Percentiles rank a stretch among this genome's conserved stretches.
These are phyloP conservation scores for Dicorynia guianensis DNA, from an alignment of 306 rosid genomes.

Conservation along the genomic window DNA sequence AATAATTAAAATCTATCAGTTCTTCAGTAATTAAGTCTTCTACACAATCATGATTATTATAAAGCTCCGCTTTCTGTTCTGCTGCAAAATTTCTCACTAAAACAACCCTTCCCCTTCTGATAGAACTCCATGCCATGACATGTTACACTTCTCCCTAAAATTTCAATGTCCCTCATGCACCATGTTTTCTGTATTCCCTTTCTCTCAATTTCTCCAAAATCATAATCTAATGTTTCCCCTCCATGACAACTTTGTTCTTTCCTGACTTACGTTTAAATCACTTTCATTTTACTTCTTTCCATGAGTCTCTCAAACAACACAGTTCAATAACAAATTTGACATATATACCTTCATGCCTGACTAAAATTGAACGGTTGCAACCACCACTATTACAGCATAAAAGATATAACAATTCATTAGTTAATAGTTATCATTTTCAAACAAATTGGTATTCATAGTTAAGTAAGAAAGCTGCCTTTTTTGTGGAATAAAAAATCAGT, in stretches of 20 bases:
- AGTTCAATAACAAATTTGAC: background rate
- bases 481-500: too few relatives aligned
- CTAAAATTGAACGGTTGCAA: background rate
- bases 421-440: background rate
- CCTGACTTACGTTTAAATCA: background rate
- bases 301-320: background rate
- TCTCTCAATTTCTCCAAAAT: slow-evolving; percentile 2
- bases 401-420: background rate
- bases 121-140: background rate
- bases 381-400: background rate
- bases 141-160: background rate
- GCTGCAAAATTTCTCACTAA: background rate
- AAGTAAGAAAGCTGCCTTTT: background rate
- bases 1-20: background rate
- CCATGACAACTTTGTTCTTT: background rate
- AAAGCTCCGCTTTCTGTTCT: background rate
- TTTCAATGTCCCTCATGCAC: background rate
- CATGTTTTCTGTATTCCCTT: background rate
- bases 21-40: background rate
- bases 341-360: background rate
- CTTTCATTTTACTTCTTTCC: background rate
- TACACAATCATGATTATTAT: background rate
- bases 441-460: background rate
- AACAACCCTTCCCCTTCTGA: background rate
- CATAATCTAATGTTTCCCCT: background rate